These are phyloP conservation scores for Daldinia caldariorum DNA, from an alignment of 495 filamentous ascomycete species.

Conservation along the genomic window DNA sequence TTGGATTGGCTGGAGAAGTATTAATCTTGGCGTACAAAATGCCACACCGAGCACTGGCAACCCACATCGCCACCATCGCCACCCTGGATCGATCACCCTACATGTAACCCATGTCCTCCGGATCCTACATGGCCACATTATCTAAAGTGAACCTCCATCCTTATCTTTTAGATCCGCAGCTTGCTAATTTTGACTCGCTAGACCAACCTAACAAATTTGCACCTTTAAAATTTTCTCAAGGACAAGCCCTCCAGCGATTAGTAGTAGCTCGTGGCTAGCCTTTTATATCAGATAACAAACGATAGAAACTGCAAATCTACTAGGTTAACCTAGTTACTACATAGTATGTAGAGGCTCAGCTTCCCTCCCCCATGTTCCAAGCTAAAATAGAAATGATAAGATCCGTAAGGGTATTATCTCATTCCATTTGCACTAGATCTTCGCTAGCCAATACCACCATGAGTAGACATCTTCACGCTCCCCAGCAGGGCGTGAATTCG, in stretches of 20 bases:
- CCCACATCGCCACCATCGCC: slow-evolving; percentile 4
- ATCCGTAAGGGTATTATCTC: slow-evolving; percentile 33
- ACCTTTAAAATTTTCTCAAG: not conserved
- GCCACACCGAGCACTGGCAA: not conserved
- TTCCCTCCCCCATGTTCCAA: slow-evolving; percentile 14
- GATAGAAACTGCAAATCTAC: not conserved
- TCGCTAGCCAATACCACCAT: slow-evolving; percentile 21
- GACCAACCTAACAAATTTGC: not conserved
- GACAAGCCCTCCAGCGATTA: slow-evolving; percentile 1
- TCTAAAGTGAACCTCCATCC: slow-evolving; percentile 1
- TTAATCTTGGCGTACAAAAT: not conserved
- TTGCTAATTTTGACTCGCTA: slow-evolving; percentile 3
- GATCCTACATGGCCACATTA: not conserved
- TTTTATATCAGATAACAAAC: not conserved
- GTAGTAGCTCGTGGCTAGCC: not conserved
- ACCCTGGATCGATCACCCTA: not conserved
- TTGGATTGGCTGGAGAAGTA: not conserved
- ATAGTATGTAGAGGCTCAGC: not conserved
- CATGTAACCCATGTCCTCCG: not conserved
- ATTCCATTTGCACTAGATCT: slow-evolving; percentile 30
- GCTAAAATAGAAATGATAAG: slow-evolving; percentile 30
- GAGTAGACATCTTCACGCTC: slow-evolving; percentile 29
- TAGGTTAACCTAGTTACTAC: too few relatives aligned
- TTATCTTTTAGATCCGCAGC: not conserved
- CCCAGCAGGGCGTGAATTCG: slow-evolving; percentile 8